Conservation (phyloP, 345 rosid species). For the Gynandropsis gynandra region DNA sequence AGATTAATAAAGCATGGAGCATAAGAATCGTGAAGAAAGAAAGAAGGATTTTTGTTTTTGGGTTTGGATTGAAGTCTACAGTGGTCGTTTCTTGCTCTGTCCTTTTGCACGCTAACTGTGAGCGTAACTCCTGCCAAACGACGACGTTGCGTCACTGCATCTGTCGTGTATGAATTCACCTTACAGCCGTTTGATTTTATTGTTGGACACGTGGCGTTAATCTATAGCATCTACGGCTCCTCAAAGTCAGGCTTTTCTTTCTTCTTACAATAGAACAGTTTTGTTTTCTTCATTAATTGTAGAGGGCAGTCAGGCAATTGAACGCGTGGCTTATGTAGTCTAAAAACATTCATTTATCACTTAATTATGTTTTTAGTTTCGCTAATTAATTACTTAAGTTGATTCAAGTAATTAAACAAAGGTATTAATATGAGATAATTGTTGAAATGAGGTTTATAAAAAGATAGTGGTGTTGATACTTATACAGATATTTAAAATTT, state of each 20-base stretch:
- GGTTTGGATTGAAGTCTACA: slow-evolving; percentile 12
- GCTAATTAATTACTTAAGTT: no score
- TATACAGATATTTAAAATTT: slow-evolving; percentile 1
- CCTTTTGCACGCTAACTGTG: slow-evolving; percentile 29
- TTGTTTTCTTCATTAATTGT: slow-evolving; percentile 15
- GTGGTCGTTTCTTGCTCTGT: slow-evolving; percentile 17
- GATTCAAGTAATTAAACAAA: no score
- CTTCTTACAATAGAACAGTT: no score
- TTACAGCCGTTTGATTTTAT: slow-evolving; percentile 23
- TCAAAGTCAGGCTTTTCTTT: slow-evolving; percentile 5
- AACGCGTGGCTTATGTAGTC: no score
- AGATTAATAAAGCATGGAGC: slow-evolving; percentile 1
- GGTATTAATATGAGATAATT: no score
- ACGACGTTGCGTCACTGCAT: neutral
- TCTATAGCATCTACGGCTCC: neutral
- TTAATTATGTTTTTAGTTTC: no score
- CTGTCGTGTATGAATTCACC: neutral
- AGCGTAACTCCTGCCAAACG: neutral
- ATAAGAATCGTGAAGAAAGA: slow-evolving; percentile 19
- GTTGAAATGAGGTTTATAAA: no score
- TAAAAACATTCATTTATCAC: no score
- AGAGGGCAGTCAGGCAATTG: slow-evolving; percentile 20
- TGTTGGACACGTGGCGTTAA: slow-evolving; percentile 21
- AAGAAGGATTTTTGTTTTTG: slow-evolving; percentile 15
- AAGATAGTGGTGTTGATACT: no score